Evolutionary conservation across 2,329 filamentous ascomycete species (phyloP).

Genomic region (Aspergillus puulaauensis): DNA sequence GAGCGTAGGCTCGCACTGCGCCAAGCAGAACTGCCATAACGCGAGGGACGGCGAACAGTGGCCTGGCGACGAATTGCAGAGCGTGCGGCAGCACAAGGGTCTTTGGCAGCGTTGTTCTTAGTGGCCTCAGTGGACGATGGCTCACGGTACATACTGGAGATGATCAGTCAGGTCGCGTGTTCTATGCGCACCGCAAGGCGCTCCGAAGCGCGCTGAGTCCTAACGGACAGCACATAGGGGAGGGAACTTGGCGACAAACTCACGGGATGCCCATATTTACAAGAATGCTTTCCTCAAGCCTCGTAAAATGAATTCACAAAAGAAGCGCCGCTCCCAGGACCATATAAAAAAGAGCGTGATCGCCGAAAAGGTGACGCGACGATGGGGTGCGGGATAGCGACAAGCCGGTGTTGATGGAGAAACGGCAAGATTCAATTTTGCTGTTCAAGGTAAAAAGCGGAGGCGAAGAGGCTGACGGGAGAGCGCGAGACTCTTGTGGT

Average conservation of each 20-base stretch:
- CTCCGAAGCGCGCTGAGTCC: slow-evolving; percentile 17
- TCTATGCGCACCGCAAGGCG: slow-evolving; percentile 11
- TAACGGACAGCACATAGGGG: slow-evolving; percentile 6
- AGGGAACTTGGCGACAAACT: slow-evolving; percentile 24
- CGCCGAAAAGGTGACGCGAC: slow-evolving; percentile 13
- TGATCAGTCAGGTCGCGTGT: slow-evolving; percentile 21
- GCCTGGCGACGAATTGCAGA: slow-evolving; percentile 59
- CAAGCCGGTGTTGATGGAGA: slow-evolving; percentile 22
- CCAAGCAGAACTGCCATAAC: slow-evolving; percentile 25
- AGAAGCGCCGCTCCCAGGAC: slow-evolving; percentile 8
- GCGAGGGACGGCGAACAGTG: slow-evolving; percentile 34
- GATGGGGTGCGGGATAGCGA: slow-evolving; percentile 19
- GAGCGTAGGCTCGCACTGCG: slow-evolving; percentile 30
- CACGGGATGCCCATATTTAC: slow-evolving; percentile 43
- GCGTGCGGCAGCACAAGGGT: slow-evolving; percentile 53
- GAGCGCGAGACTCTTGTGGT: slow-evolving; percentile 16
- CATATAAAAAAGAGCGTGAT: slow-evolving; percentile 14
- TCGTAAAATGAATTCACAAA: background rate
- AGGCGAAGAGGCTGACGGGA: slow-evolving; percentile 12
- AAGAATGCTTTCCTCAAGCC: background rate
- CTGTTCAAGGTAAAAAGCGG: slow-evolving; percentile 23
- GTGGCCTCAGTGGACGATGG: slow-evolving; percentile 46
- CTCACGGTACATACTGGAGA: slow-evolving; percentile 54
- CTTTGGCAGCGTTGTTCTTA: slow-evolving; percentile 49
- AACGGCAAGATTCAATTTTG: slow-evolving; percentile 26